Evolutionary conservation across 805 yeast species (phyloP).

Genomic region (Torulaspora indica): DNA sequence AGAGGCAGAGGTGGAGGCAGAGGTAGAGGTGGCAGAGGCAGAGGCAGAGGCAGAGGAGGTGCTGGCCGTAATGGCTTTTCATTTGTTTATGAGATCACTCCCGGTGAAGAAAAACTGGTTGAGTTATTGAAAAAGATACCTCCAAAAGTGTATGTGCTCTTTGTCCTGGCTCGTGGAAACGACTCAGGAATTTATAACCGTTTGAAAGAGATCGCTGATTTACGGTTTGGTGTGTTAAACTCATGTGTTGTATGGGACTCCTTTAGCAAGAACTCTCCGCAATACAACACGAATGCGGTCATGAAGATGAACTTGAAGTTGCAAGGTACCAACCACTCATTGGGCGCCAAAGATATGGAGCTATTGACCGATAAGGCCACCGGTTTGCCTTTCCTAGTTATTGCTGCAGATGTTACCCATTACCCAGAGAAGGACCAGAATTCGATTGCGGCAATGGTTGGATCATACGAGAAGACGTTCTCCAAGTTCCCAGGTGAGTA

Average conservation of each 20-base stretch:
- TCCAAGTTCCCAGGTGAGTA: slow-evolving; percentile 27
- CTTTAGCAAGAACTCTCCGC: slow-evolving; percentile 19
- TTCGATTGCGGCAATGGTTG: slow-evolving; percentile 23
- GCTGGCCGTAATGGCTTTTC: slow-evolving; percentile 6
- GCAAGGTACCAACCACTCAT: slow-evolving; percentile 22
- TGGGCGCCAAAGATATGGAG: slow-evolving; percentile 9
- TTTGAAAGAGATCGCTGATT: slow-evolving; percentile 22
- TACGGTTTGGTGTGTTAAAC: slow-evolving; percentile 22
- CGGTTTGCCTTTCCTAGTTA: slow-evolving; percentile 20
- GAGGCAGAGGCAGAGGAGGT: slow-evolving; percentile 18
- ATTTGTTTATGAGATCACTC: slow-evolving; percentile 9
- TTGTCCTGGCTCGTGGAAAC: slow-evolving; percentile 13
- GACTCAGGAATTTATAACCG: slow-evolving; percentile 19
- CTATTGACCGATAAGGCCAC: slow-evolving; percentile 17
- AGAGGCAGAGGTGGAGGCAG: slow-evolving; percentile 20
- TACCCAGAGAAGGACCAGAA: slow-evolving; percentile 26
- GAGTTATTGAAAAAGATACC: slow-evolving; percentile 16
- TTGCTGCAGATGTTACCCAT: slow-evolving; percentile 29
- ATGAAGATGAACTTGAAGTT: slow-evolving; percentile 27
- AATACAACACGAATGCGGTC: slow-evolving; percentile 21
- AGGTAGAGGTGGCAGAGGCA: slow-evolving; percentile 13
- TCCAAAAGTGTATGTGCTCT: slow-evolving; percentile 18
- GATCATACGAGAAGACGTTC: slow-evolving; percentile 20
- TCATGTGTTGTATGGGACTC: slow-evolving; percentile 24
- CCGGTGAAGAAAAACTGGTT: slow-evolving; percentile 17